A percentile compares a stretch with the other conserved stretches of the same genome.
These are phyloP conservation scores for Ceratobasidium sp. DNA, from an alignment of 1,284 basidiomycete genomes.

Conservation along the genomic window DNA sequence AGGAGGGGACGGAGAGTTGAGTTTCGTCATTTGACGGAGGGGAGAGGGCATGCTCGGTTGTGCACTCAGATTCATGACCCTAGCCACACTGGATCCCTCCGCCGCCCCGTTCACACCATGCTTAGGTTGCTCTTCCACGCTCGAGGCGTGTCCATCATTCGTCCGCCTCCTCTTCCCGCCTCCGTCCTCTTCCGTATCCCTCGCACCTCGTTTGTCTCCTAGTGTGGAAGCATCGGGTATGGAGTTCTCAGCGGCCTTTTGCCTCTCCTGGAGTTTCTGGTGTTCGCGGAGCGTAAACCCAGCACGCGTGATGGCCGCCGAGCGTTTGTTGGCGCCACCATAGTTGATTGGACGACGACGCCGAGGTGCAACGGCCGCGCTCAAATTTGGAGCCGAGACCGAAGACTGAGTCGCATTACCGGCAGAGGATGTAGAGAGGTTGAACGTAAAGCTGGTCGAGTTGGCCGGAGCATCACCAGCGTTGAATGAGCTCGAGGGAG, in stretches of 20 bases:
- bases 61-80: constrained; percentile 29
- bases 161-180: constrained; percentile 29
- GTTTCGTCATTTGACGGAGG: constrained; percentile 35
- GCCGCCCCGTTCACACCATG: background rate
- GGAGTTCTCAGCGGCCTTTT: constrained; percentile 37
- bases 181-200: constrained; percentile 29
- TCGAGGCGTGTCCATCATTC: constrained; percentile 14
- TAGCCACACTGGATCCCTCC: background rate
- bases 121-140: background rate
- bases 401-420: background rate
- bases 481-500: constrained; percentile 26
- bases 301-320: constrained; percentile 15
- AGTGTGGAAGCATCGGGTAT: constrained; percentile 17
- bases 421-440: constrained; percentile 13
- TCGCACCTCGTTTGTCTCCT: constrained; percentile 28
- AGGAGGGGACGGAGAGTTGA: constrained; percentile 24
- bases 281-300: constrained; percentile 38
- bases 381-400: background rate
- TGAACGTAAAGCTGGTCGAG: constrained; percentile 5
- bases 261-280: constrained; percentile 34
- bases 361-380: constrained; percentile 15
- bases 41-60: constrained; percentile 39
- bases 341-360: constrained; percentile 40
- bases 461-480: background rate
- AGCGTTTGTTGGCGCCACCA: constrained; percentile 28